Conservation (phyloP, 1,284 basidiomycete species). For the Rhodotorula sp. region DNA sequence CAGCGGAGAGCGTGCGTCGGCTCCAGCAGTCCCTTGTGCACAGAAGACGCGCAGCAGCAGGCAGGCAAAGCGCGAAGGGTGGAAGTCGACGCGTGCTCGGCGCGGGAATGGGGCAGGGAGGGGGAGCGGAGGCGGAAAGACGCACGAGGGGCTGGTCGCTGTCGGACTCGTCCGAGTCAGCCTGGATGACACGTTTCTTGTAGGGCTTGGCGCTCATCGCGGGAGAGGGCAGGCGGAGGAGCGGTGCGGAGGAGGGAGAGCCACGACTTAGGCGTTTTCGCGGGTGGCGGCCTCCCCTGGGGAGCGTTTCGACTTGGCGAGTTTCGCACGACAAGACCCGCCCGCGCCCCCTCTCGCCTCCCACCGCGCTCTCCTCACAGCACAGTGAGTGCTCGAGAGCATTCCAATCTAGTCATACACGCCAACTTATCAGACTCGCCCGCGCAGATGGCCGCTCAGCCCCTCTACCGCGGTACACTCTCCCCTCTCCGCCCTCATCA, state of each 20-base stretch:
- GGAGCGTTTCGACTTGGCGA: background rate
- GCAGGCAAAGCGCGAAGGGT: background rate
- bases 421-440: background rate
- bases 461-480: slow-evolving; percentile 63
- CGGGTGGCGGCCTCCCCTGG: background rate
- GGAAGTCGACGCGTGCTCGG: background rate
- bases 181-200: slow-evolving; percentile 46
- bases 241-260: background rate
- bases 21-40: no score
- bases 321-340: background rate
- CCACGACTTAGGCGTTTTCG: slow-evolving; percentile 1
- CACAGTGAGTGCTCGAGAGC: background rate
- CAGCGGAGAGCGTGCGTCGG: background rate
- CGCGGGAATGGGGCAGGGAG: slow-evolving; percentile 9
- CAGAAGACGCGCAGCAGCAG: background rate
- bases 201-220: slow-evolving; percentile 36
- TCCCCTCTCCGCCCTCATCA: background rate
- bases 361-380: background rate
- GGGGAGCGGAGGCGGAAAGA: background rate
- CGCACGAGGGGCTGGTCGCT: slow-evolving; percentile 53
- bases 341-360: background rate
- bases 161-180: slow-evolving; percentile 43
- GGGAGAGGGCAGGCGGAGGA: background rate
- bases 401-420: background rate
- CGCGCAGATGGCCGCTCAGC: slow-evolving; percentile 49